These are phyloP conservation scores for Kodamaea sp. DNA, from an alignment of 1,139 yeast genomes.

Conservation along the genomic window DNA sequence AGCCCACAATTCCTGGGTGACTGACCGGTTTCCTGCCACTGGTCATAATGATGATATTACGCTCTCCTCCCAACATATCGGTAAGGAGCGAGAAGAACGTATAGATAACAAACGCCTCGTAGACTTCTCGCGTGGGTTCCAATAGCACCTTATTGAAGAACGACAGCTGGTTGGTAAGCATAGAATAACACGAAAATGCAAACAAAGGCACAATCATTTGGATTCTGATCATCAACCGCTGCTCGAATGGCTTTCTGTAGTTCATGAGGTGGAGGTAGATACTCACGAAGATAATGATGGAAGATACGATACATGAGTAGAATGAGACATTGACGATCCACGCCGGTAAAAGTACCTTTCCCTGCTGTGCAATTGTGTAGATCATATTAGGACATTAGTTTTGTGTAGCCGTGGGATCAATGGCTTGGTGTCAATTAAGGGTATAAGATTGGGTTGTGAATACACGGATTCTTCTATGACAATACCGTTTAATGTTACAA, in stretches of 20 bases:
- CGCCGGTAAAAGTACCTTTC: conserved; percentile 24
- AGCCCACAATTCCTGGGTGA: conserved; percentile 65
- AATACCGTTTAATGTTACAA: too few species aligned
- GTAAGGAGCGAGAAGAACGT: conserved; percentile 86
- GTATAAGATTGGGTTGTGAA: too few species aligned
- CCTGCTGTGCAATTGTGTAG: too few species aligned
- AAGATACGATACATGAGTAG: conserved; percentile 34
- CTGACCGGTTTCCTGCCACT: conserved; percentile 73
- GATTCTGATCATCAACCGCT: conserved; percentile 80
- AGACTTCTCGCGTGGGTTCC: conserved; percentile 83
- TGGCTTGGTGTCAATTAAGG: too few species aligned
- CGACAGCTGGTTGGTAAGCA: conserved; percentile 48
- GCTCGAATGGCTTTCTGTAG: conserved; percentile 88
- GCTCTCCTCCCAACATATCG: conserved; percentile 87
- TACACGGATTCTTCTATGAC: too few species aligned
- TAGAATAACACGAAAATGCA: conserved; percentile 53
- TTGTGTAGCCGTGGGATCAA: too few species aligned
- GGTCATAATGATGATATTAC: conserved; percentile 72
- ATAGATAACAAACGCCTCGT: conserved; percentile 94
- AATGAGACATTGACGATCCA: conserved; percentile 38
- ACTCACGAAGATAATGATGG: conserved; percentile 33
- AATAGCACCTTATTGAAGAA: conserved; percentile 46
- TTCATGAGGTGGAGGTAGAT: conserved; percentile 48
- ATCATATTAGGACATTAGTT: too few species aligned
- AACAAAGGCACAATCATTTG: conserved; percentile 65